These are phyloP conservation scores for Aspergillus sp. DNA, from an alignment of 2,329 filamentous ascomycete genomes.

Conservation along the genomic window DNA sequence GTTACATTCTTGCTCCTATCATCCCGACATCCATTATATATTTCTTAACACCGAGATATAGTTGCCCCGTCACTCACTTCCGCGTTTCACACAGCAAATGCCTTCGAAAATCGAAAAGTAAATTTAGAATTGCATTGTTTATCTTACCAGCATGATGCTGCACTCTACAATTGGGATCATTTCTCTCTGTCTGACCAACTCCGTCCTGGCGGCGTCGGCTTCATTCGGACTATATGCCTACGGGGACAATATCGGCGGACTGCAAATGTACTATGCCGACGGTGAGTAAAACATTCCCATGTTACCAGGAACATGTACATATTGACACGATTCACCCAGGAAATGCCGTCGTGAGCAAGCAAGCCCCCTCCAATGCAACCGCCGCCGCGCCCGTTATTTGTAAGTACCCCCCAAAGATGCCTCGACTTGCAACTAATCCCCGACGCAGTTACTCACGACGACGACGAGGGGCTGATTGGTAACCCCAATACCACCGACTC, in stretches of 20 bases:
- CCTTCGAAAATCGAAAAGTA: no score
- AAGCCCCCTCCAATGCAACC: not conserved
- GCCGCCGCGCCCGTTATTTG: not conserved
- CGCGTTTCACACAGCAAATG: no score
- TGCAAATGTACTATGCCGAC: slow-evolving; percentile 13
- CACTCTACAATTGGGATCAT: not conserved
- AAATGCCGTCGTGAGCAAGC: no score
- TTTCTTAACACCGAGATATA: not conserved
- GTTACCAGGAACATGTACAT: no score
- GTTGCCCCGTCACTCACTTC: no score
- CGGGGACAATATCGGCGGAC: slow-evolving; percentile 12
- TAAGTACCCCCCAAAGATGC: not conserved
- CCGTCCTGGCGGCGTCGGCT: not conserved
- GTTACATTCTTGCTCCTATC: no score
- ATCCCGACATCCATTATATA: no score
- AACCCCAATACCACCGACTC: slow-evolving; percentile 9
- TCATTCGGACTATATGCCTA: slow-evolving; percentile 12
- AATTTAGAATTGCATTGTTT: no score
- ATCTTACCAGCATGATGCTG: not conserved
- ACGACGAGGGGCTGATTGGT: slow-evolving; percentile 3
- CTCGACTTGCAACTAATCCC: not conserved
- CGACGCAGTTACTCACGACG: not conserved
- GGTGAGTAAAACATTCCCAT: not conserved
- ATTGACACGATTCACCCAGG: no score
- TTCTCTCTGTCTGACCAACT: not conserved